Evolutionary conservation across 768 basidiomycete genomes (phyloP), one percentile per base, ranked within the genome.

Genomic region (Amanita rubescens): DNA sequence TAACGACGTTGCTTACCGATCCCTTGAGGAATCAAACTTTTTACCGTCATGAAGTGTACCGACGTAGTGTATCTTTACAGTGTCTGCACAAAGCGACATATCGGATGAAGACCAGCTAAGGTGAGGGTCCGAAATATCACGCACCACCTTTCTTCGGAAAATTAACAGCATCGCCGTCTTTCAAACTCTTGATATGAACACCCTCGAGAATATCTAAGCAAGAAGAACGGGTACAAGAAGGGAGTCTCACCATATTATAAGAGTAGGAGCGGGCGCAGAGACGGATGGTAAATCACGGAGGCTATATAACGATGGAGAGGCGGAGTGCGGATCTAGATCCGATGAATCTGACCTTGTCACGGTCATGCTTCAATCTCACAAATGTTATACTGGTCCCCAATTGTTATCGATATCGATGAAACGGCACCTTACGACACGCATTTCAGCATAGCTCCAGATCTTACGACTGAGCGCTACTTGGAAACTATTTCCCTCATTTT

Each of bases 251-350:
- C 75, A 73, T n/a, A n/a, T 69, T 57, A 47, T 61, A 58, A 54
- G 47, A 56, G 32, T 32, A 35, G 27, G 41, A 59, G 24, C 3
- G 27, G n/a, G 54, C 8, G 34, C n/a, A 34, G 45, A 65, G 60
- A 56, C 57, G 48, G 50, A 64, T 56, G 35, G 58, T 64, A 54
- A 53, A 59, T n/a, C 55, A 64, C 58, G 64, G 60, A 64, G 66
- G 71, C 76, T 77, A 78, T 79, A 77, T 63, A 63, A 62, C 60
- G 60, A 65, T 65, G 67, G 64, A 63, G 64, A 63, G 71, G 77
- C 80, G 77, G 79, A 77, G 75, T 77, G 72, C 82, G 81, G 84
- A 86, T 84, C 84, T 82, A 79, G 84, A 85, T 86, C 81, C 78
- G 80, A 81, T 58, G 63, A 66, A 69, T 70, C 69, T 70, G 69